Evolutionary conservation across 2,329 filamentous ascomycete genomes (phyloP), one percentile per base, ranked within the genome.

Genomic region (Pseudocercospora musae): DNA sequence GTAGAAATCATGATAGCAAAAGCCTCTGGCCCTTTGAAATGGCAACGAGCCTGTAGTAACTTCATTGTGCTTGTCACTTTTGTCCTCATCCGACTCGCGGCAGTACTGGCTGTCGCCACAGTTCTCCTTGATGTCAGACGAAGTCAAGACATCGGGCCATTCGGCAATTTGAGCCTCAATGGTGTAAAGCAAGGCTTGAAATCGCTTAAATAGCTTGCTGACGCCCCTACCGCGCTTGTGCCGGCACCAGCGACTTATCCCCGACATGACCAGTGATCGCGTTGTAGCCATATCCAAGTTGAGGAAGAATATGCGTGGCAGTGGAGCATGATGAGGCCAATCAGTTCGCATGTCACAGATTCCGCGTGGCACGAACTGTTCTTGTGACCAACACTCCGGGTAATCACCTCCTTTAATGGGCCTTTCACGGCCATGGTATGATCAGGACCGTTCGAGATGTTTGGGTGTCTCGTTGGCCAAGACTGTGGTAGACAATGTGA

Each of bases 91-190:
- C 11, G 15, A 37, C 23, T 5, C 33, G 13, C 1, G 6, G 2
- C 33, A 4, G 2, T 37, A 9, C 13, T 5, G 33, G 15, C n/a
- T 40, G 8, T 18, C 5, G 37, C 18, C 37, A 40, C 37, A 40
- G 37, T 18, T 7, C 25, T 31, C 15, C 13, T 25, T 21, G 20
- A 25, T 11, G 37, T 40, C 37, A 40, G 37, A 40, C 15, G 5
- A 3, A 25, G 25, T 25, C 15, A 48, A 18, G 13, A 18, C n/a
- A 23, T 21, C 44, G 59, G 52, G 27, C 29, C 18, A 4, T 50
- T 27, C 59, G 59, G 59, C 59, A 57, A 27, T 52, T 52, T 52
- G 48, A 52, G 48, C 48, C 48, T 52, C 23, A 52, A 29, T 29
- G 48, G 48, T 25, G 25, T 29, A 52, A 50, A 52, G 48, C 48